Evolutionary conservation across 2,329 filamentous ascomycete genomes (phyloP).

Genomic region (Cytospora piceicola): DNA sequence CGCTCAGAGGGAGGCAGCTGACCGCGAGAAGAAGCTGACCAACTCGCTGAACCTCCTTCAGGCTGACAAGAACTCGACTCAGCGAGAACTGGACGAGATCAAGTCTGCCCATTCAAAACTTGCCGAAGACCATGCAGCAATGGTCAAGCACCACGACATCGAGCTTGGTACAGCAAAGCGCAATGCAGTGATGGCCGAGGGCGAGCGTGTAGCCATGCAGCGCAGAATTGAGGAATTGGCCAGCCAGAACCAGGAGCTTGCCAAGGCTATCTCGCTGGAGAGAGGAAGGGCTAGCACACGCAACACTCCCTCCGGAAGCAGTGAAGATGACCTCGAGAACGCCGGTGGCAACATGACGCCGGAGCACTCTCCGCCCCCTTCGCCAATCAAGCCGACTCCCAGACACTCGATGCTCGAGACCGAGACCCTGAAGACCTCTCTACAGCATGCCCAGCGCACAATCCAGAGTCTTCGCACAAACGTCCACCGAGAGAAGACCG

Average conservation of each 20-base stretch:
- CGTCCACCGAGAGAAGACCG: conserved; percentile 96
- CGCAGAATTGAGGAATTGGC: conserved; percentile 87
- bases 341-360: conserved; percentile 74
- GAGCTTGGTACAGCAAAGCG: conserved; percentile 85
- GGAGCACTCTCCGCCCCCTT: conserved; percentile 87
- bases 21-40: conserved; percentile 81
- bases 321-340: conserved; percentile 66
- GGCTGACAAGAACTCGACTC: conserved; percentile 74
- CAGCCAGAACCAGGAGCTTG: conserved; percentile 88
- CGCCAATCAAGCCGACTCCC: conserved; percentile 88
- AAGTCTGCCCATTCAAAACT: conserved; percentile 79
- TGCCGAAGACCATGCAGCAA: conserved; percentile 75
- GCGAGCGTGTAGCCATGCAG: conserved; percentile 77
- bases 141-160: conserved; percentile 83
- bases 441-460: conserved; percentile 93
- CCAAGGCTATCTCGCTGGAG: conserved; percentile 76
- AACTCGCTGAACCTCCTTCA: conserved; percentile 71
- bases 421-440: conserved; percentile 91
- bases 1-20: conserved; percentile 73
- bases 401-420: conserved; percentile 91
- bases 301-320: conserved; percentile 60
- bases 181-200: conserved; percentile 76
- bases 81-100: conserved; percentile 90
- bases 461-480: conserved; percentile 95
- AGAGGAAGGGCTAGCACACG: conserved; percentile 69